Percentiles rank a stretch among this genome's conserved stretches.
Evolutionary conservation across 371 early-diverging fungal species (phyloP).

Genomic region (Mucor circinelloides): DNA sequence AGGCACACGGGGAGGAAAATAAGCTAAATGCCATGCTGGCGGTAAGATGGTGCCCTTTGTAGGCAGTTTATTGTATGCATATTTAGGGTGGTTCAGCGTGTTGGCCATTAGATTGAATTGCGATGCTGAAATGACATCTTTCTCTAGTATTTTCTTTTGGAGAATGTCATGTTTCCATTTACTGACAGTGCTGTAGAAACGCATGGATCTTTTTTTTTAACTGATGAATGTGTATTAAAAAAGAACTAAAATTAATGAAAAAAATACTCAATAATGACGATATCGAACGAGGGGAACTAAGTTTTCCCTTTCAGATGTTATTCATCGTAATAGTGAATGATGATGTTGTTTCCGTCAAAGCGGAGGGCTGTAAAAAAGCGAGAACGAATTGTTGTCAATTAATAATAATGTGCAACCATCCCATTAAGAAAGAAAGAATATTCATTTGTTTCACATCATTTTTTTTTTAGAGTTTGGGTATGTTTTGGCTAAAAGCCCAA

Average conservation of each 20-base stretch:
- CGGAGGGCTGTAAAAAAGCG: not conserved
- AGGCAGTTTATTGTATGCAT: constrained; percentile 20
- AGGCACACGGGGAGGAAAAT: constrained; percentile 69
- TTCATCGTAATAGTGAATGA: not conserved
- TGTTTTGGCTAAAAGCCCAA: not conserved
- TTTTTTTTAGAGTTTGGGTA: not conserved
- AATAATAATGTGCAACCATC: not conserved
- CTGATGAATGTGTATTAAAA: not conserved
- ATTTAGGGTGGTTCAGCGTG: constrained; percentile 24
- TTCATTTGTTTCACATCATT: not conserved
- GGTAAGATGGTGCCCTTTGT: constrained; percentile 55
- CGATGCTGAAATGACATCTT: constrained; percentile 33
- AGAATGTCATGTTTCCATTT: constrained; percentile 22
- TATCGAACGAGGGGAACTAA: not conserved
- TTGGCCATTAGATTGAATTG: constrained; percentile 27
- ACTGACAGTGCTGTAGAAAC: not conserved
- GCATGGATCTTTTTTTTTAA: not conserved
- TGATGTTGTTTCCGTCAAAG: not conserved
- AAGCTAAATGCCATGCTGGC: constrained; percentile 73
- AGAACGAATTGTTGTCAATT: not conserved
- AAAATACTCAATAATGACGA: not conserved
- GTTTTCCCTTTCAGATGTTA: not conserved
- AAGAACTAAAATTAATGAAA: not conserved
- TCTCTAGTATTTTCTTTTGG: constrained; percentile 21
- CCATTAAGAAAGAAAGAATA: not conserved